Base-by-base conservation (phyloP, 768 basidiomycete species). In the Amanita brunnescens region DNA sequence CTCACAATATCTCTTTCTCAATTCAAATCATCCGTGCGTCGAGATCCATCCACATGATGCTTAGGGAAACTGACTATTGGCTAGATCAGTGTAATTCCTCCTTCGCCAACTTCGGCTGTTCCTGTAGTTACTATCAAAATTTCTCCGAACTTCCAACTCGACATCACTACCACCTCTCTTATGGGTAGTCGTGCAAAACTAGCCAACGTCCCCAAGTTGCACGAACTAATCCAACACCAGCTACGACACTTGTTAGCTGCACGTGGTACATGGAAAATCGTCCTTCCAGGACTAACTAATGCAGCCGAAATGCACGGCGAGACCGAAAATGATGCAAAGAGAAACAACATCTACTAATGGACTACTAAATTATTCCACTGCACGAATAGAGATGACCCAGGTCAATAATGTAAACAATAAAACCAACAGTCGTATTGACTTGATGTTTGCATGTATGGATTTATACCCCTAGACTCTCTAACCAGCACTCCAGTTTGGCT, bases 161-260 rank as follows among this genome's bases (percentile, higher is more conserved):
- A 87, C 58, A 74, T 99, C 38, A 81, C 85, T 45, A 93, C 91
- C 9, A 91, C 84, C 6, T 97, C 93, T 23, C 77, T 97, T 3
- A 84, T 98, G 73, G 96, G 96, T 16, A 93, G 90, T 57, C 83
- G 95, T 40, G 94, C 96, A n/a, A 96, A 97, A 68, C 76, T 99
- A 1, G 92, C 91, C 54, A 93, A 99, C 61, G 89, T 99, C 1
- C 95, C 96, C 21, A 99, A 99, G 66, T 73, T 98, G 13, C 94
- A 98, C 58, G 94, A 99, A 64, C 75, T 99, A 46, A 91, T 99
- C 46, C 79, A 89, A 56, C 79, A 85, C 57, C 88, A 95, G 65
- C 78, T 96, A 0, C 76, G 88, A 35, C 77, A 78, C 42, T 72
- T 80, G 16, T 70, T 87, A 47, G 76, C 79, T 43, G 61, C 76